These are phyloP conservation scores for Cyberlindnera samutprakarnensis DNA, from an alignment of 805 yeast genomes.

Conservation along the genomic window DNA sequence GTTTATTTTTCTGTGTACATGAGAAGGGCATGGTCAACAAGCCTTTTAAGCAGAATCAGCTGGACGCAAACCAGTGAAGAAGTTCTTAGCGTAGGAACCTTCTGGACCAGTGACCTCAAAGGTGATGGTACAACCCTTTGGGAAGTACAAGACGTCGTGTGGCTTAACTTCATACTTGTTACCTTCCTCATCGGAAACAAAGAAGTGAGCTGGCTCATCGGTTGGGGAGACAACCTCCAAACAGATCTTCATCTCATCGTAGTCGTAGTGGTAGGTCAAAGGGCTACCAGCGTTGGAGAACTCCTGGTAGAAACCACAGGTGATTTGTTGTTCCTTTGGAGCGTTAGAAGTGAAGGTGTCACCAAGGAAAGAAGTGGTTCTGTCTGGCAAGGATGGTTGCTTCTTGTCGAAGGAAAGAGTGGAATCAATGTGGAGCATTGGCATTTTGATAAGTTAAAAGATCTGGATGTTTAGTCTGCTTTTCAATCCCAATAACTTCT, in stretches of 20 bases:
- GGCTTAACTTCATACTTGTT: constrained; percentile 48
- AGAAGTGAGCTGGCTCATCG: constrained; percentile 49
- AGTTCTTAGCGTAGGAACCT: constrained; percentile 48
- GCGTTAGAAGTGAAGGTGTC: constrained; percentile 58
- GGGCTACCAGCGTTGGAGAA: constrained; percentile 49
- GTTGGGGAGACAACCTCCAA: constrained; percentile 38
- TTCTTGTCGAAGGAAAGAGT: constrained; percentile 49
- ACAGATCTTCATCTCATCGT: constrained; percentile 67
- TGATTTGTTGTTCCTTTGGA: constrained; percentile 49
- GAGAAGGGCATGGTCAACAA: no score
- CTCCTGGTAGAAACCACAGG: constrained; percentile 65
- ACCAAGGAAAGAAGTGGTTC: constrained; percentile 62
- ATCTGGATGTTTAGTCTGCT: no score
- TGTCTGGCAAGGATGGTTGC: constrained; percentile 54
- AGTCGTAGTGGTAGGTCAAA: constrained; percentile 55
- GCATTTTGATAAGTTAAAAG: constrained; percentile 12
- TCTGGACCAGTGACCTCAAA: constrained; percentile 47
- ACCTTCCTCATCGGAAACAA: constrained; percentile 59
- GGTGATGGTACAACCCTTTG: constrained; percentile 60
- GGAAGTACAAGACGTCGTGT: constrained; percentile 63
- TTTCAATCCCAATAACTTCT: no score
- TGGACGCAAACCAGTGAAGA: constrained; percentile 56
- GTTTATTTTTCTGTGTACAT: no score
- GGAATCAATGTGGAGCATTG: constrained; percentile 38
- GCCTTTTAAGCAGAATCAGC: constrained; percentile 23